Base-by-base conservation (phyloP, 1,284 basidiomycete species). In the Prillingera fragicola region DNA sequence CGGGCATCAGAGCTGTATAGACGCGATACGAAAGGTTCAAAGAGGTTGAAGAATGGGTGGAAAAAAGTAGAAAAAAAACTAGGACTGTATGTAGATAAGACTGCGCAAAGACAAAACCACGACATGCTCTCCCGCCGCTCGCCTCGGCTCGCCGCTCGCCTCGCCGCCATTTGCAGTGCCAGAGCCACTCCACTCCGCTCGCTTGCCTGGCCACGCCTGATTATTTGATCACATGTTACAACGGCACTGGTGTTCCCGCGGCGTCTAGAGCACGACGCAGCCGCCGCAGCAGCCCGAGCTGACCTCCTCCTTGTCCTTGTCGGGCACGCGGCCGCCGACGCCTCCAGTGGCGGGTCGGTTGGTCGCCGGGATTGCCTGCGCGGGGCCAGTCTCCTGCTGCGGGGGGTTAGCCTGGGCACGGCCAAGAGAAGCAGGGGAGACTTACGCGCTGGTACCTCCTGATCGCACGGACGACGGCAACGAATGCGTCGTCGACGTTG, bases 401-500 rank as follows among this genome's bases (percentile, higher is more conserved):
- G 29, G 8, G 29, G 29, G 14, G 29, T 31, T 31, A 13, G 29
- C n/a, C 2, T 17, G 7, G 29, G 29, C 29, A 5, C n/a, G 29
- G 4, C 29, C n/a, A 3, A 31, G 29, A 8, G n/a, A 15, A 17
- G n/a, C n/a, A n/a, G n/a, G 18, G 9, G 22, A 4, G 15, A 53
- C 72, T 39, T 36, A 80, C 88, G 78, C 87, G 92, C 79, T 97
- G 97, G 74, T 91, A 96, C 68, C 85, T 84, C 60, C 95, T 79
- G 62, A 99, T 99, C 72, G 96, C 91, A 37, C 92, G 83, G 28
- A 99, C 95, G 48, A 99, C 84, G 56, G 88, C 86, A 66, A 81
- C 84, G 75, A 98, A 99, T n/a, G 92, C 90, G 74, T 98, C 94
- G 63, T 99, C 95, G 41, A 99, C 95, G 63, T 97, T 97, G 73